A percentile compares a stretch with the other conserved stretches of the same genome.
Conservation (phyloP, 495 filamentous ascomycete species). For the Aspergillus cristatus region DNA sequence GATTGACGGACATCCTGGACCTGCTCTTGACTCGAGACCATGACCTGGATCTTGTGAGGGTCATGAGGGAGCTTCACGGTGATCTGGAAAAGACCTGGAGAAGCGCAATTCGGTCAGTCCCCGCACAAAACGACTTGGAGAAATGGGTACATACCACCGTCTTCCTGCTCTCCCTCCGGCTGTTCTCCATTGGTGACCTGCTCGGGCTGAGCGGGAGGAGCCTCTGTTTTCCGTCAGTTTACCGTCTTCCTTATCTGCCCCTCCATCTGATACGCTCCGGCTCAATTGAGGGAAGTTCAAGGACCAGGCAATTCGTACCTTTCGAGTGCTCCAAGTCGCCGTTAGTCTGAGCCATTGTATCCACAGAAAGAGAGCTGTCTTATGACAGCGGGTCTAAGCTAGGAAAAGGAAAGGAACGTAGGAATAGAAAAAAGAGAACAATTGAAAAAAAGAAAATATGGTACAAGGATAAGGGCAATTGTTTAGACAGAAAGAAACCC, state of each 20-base stretch:
- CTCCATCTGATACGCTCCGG: too few species aligned
- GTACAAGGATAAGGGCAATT: conserved; percentile 35
- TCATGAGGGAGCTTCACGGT: conserved; percentile 76
- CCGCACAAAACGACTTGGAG: neutral
- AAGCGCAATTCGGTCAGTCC: neutral
- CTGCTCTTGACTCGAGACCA: conserved; percentile 89
- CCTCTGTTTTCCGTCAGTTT: conserved; percentile 15
- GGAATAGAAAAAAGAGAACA: conserved; percentile 15
- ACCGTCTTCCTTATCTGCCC: too few species aligned
- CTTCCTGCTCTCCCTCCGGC: conserved; percentile 26
- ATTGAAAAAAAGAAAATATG: conserved; percentile 22
- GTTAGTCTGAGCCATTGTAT: conserved; percentile 35
- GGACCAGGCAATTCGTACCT: conserved; percentile 16
- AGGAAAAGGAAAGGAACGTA: conserved; percentile 11
- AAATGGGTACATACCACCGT: conserved; percentile 28
- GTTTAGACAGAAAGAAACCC: conserved; percentile 29
- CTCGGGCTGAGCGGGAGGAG: conserved; percentile 14
- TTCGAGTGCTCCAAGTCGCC: conserved; percentile 35
- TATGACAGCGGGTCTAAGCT: conserved; percentile 9
- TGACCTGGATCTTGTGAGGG: conserved; percentile 70
- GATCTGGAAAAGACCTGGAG: conserved; percentile 62
- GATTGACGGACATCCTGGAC: conserved; percentile 97
- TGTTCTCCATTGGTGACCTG: conserved; percentile 29
- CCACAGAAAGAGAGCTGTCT: conserved; percentile 6
- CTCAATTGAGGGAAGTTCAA: too few species aligned